Percentiles rank a stretch among this genome's conserved stretches.
These are phyloP conservation scores for Schizothecium vesticola DNA, from an alignment of 495 filamentous ascomycete species.

Conservation along the genomic window DNA sequence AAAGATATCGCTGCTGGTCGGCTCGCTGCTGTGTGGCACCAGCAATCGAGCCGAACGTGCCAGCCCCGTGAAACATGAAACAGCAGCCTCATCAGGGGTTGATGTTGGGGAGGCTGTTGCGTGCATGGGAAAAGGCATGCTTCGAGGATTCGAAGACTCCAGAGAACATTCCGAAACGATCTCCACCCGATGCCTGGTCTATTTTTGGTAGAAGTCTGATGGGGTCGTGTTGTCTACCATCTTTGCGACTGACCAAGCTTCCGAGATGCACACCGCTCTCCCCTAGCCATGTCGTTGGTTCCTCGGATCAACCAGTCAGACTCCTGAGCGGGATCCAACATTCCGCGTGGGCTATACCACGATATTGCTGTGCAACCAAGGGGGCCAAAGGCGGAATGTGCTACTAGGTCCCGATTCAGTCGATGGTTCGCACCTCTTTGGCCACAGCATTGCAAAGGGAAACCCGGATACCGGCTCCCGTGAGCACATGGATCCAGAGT, in stretches of 20 bases:
- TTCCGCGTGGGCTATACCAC: neutral
- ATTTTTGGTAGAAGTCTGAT: slow-evolving; percentile 17
- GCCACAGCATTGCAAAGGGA: slow-evolving; percentile 87
- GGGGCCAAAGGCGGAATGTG: neutral
- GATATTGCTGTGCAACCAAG: neutral
- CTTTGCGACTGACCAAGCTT: slow-evolving; percentile 1
- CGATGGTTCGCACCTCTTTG: slow-evolving; percentile 50
- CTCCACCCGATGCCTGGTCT: slow-evolving; percentile 8
- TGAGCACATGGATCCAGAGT: slow-evolving; percentile 92
- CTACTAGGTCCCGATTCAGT: slow-evolving; percentile 11
- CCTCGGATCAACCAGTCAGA: neutral
- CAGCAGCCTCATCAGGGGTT: neutral
- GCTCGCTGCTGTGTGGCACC: neutral
- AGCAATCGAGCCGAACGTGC: neutral
- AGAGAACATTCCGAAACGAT: slow-evolving; percentile 23
- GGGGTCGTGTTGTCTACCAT: slow-evolving; percentile 3
- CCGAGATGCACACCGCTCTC: slow-evolving; percentile 9
- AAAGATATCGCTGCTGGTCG: neutral
- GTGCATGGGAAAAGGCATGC: neutral
- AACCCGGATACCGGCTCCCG: slow-evolving; percentile 74
- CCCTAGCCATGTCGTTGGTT: neutral
- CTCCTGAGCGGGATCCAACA: neutral
- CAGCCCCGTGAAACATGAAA: slow-evolving; percentile 3
- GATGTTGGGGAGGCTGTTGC: neutral
- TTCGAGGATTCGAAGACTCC: slow-evolving; percentile 22